Percentiles rank a stretch among this genome's conserved stretches.
Evolutionary conservation across 2,329 filamentous ascomycete genomes (phyloP).

Genomic region (Blastomyces emzantsi): DNA sequence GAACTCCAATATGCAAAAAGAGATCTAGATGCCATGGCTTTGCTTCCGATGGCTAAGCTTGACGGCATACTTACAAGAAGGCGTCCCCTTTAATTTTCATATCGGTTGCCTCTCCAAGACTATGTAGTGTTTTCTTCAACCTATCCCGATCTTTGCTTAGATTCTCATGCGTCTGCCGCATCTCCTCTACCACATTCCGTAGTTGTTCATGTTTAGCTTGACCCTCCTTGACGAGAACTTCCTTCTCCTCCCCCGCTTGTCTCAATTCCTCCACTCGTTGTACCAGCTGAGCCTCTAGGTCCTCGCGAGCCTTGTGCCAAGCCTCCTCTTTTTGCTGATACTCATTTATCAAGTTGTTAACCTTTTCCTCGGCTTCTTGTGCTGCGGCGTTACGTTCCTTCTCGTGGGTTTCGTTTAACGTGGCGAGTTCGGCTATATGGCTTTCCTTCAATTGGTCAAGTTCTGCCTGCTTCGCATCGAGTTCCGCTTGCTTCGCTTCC

Average conservation of each 20-base stretch:
- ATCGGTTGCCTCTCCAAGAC: slow-evolving; percentile 43
- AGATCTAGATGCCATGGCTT: slow-evolving; percentile 13
- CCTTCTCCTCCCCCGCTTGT: slow-evolving; percentile 31
- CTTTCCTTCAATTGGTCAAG: slow-evolving; percentile 25
- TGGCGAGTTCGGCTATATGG: slow-evolving; percentile 18
- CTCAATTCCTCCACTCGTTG: slow-evolving; percentile 38
- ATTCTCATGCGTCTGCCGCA: slow-evolving; percentile 42
- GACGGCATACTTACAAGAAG: slow-evolving; percentile 41
- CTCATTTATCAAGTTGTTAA: slow-evolving; percentile 22
- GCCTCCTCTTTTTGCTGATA: slow-evolving; percentile 26
- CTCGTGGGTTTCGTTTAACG: slow-evolving; percentile 14
- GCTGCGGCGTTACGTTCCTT: slow-evolving; percentile 16
- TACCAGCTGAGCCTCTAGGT: slow-evolving; percentile 29
- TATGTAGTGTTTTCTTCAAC: slow-evolving; percentile 43
- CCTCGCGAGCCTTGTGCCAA: slow-evolving; percentile 28
- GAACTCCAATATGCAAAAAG: slow-evolving; percentile 13
- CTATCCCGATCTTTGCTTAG: slow-evolving; percentile 44
- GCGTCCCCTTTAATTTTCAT: slow-evolving; percentile 42
- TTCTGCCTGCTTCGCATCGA: slow-evolving; percentile 25
- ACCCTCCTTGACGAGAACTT: slow-evolving; percentile 27
- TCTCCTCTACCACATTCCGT: slow-evolving; percentile 34
- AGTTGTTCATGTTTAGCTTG: slow-evolving; percentile 39
- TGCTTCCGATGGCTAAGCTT: slow-evolving; percentile 3
- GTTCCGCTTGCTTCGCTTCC: slow-evolving; percentile 17
- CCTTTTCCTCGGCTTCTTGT: slow-evolving; percentile 21